Evolutionary conservation across 805 yeast genomes (phyloP), one percentile per base, ranked within the genome.

Genomic region (Ogataea corticis): DNA sequence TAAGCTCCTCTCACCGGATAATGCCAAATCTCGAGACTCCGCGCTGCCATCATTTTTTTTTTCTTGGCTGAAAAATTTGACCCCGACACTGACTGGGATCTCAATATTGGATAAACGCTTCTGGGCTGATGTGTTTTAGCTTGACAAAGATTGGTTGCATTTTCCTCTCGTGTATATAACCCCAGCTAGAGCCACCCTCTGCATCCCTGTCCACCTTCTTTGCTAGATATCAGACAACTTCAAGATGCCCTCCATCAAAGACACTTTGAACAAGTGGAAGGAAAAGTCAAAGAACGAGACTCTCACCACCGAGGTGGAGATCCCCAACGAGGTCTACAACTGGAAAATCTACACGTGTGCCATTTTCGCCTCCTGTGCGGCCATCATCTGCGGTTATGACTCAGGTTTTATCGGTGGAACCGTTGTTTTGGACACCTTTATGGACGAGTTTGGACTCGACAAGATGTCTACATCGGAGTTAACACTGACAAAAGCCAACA

Each of bases 341-440:
- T 35, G 36, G 31, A 33, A 42, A 28, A 17, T 45, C 2, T 45
- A 45, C 35, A 21, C 34, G 30, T 45, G 48, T 23, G 48, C 48
- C 7, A 45, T 45, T 17, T 41, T 45, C 19, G 48, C 48, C 7
- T 40, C 48, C 10, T 45, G 44, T 33, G 48, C 48, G 21, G 48
- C 48, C 7, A 42, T 45, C 7, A 25, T 45, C 25, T 40, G 44
- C 21, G 48, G 48, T 18, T 45, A 45, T 40, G 48, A 45, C 38
- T 45, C 48, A 10, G 48, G 48, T 23, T 45, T 45, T 15, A 45
- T 45, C n/a, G 42, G 48, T 18, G 48, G 44, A 30, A 45, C 48
- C 11, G 40, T 45, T 11, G 48, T 45, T 36, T 17, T 45, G 11
- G 42, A 45, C 23, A 15, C 44, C 4, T 45, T 45, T 19, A 31